A percentile compares a stretch with the other conserved stretches of the same genome.
These are phyloP conservation scores for Penicillium brasilianum DNA, from an alignment of 2,329 filamentous ascomycete genomes.

Conservation along the genomic window DNA sequence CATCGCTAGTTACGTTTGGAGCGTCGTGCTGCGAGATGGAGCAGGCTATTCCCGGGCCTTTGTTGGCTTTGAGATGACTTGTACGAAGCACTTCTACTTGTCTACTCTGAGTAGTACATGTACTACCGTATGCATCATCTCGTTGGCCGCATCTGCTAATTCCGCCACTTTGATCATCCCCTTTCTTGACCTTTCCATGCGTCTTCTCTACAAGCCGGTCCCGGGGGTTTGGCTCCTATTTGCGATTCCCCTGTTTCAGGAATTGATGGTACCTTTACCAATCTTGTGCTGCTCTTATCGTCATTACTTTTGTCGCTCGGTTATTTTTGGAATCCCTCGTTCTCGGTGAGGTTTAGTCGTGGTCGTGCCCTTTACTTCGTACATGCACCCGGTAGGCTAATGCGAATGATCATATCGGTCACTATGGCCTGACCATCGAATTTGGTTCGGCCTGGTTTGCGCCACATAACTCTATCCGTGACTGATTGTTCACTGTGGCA, in stretches of 20 bases:
- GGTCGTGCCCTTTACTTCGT: neutral
- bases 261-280: conserved; percentile 13
- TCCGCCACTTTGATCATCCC: conserved; percentile 1
- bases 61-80: neutral
- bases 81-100: neutral
- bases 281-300: neutral
- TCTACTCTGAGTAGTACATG: neutral
- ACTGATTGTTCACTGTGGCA: neutral
- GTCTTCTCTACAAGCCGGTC: conserved; percentile 24
- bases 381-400: neutral
- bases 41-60: neutral
- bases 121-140: neutral
- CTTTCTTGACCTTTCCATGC: conserved; percentile 6
- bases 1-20: neutral
- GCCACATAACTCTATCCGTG: neutral
- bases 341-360: neutral
- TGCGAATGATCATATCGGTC: conserved; percentile 5
- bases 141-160: neutral
- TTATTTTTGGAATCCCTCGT: neutral
- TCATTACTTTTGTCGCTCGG: neutral
- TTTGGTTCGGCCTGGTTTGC: neutral
- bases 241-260: conserved; percentile 15
- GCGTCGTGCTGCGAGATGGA: neutral
- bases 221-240: conserved; percentile 17
- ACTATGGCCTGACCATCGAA: neutral